Conservation (phyloP, 2,329 filamentous ascomycete species). For the Ploettnerulaceae sp. region DNA sequence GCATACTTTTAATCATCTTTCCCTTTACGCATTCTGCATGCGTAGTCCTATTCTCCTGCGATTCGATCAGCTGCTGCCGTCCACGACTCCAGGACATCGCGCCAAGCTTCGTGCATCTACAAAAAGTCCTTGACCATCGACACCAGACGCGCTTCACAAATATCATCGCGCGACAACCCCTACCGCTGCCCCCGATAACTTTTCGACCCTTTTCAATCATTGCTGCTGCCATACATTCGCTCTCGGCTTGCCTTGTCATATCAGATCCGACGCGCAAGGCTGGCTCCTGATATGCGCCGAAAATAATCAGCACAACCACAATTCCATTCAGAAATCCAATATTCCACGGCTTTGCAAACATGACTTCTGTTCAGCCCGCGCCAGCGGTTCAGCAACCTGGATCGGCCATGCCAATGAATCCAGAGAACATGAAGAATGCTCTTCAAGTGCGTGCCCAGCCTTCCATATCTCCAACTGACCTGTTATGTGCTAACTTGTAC, state of each 20-base stretch:
- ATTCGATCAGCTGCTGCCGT: conserved; percentile 19
- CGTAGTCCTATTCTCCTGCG: conserved; percentile 4
- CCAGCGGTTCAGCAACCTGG: conserved; percentile 64
- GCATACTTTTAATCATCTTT: conserved; percentile 12
- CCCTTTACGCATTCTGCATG: not conserved
- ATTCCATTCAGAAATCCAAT: conserved; percentile 13
- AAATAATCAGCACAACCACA: conserved; percentile 19
- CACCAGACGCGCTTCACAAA: conserved; percentile 28
- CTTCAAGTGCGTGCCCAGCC: conserved; percentile 50
- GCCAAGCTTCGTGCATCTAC: conserved; percentile 31
- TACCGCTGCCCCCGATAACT: not conserved
- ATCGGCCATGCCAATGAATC: conserved; percentile 52
- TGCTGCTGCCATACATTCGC: conserved; percentile 20
- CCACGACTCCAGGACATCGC: conserved; percentile 25
- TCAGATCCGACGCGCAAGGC: conserved; percentile 34
- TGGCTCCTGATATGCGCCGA: conserved; percentile 34
- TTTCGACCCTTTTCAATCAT: conserved; percentile 13
- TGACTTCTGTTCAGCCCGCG: conserved; percentile 76
- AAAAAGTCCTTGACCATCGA: conserved; percentile 31
- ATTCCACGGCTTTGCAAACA: conserved; percentile 39
- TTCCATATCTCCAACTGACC: conserved; percentile 2
- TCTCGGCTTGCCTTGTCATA: conserved; percentile 14
- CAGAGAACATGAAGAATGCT: conserved; percentile 73
- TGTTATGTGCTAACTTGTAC: conserved; percentile 29
- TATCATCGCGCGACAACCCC: conserved; percentile 25